A percentile compares a stretch with the other conserved stretches of the same genome.
Evolutionary conservation across 139 green algal genomes (phyloP).

Genomic region (Chlamydomonas sp.): DNA sequence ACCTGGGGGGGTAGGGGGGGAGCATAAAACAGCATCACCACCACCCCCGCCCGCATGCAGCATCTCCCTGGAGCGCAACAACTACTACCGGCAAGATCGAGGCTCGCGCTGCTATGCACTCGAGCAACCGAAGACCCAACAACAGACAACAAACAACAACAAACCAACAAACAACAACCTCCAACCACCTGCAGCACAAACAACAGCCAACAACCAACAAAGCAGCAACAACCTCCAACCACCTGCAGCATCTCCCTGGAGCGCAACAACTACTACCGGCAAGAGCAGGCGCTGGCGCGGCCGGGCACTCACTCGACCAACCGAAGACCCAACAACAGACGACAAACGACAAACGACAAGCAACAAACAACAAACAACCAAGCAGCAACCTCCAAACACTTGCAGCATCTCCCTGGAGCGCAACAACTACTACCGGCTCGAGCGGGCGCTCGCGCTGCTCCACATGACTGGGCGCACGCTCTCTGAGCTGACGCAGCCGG

Average conservation of each 20-base stretch:
- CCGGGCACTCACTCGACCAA: conserved; percentile 11
- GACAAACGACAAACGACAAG: too few relatives aligned
- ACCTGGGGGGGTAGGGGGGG: too few relatives aligned
- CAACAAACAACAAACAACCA: too few relatives aligned
- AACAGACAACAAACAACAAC: too few relatives aligned
- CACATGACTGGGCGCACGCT: conserved; percentile 41
- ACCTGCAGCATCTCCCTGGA: conserved; percentile 49
- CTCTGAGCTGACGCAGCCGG: conserved; percentile 18
- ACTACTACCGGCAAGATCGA: conserved; percentile 81
- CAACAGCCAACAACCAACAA: too few relatives aligned
- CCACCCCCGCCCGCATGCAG: conserved; percentile 18
- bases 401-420: conserved; percentile 29
- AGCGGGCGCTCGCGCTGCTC: conserved; percentile 67
- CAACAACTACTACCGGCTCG: conserved; percentile 91
- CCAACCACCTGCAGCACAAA: too few relatives aligned
- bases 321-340: too few relatives aligned
- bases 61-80: conserved; percentile 66
- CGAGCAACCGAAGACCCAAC: neutral
- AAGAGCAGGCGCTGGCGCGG: conserved; percentile 65
- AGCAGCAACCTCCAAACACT: too few relatives aligned
- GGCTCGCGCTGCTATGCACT: conserved; percentile 29
- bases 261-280: conserved; percentile 85
- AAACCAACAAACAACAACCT: too few relatives aligned
- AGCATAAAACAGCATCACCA: too few relatives aligned
- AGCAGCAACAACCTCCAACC: neutral